Percentiles rank a stretch among this genome's conserved stretches.
phyloP scores from a whole-genome alignment of 2,329 filamentous ascomycete genomes.

The Spiromastix sp. region DNA sequence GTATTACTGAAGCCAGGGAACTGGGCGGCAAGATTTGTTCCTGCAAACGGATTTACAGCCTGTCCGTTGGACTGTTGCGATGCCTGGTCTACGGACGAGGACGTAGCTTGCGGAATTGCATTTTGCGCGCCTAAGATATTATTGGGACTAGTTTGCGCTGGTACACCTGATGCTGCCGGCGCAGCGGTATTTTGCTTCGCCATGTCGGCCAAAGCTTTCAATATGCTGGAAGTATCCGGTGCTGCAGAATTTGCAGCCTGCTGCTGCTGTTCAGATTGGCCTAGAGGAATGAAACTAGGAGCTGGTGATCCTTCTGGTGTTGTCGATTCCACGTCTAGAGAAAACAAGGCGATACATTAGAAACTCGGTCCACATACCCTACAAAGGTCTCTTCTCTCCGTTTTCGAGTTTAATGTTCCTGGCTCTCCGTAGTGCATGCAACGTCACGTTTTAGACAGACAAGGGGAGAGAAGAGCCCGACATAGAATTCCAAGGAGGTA shows the following conservation, averaged over 20 bases:
- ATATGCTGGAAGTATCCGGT: slow-evolving; percentile 54
- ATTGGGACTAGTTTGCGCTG: slow-evolving; percentile 33
- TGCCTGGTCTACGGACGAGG: slow-evolving; percentile 36
- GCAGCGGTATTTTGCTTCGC: slow-evolving; percentile 59
- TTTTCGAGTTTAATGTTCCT: not conserved
- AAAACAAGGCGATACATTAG: slow-evolving; percentile 17
- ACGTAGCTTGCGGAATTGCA: slow-evolving; percentile 28
- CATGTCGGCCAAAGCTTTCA: slow-evolving; percentile 71
- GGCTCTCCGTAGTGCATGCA: not conserved
- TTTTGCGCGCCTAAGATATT: slow-evolving; percentile 41
- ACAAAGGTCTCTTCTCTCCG: slow-evolving; percentile 4
- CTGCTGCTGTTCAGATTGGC: slow-evolving; percentile 16
- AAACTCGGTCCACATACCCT: slow-evolving; percentile 12
- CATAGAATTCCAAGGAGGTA: slow-evolving; percentile 15
- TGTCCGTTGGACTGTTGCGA: slow-evolving; percentile 35
- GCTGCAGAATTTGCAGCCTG: slow-evolving; percentile 23
- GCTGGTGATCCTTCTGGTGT: slow-evolving; percentile 52
- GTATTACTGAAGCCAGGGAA: slow-evolving; percentile 37
- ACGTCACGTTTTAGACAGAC: not conserved
- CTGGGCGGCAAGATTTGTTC: slow-evolving; percentile 38
- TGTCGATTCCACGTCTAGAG: slow-evolving; percentile 53
- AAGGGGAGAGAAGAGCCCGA: slow-evolving; percentile 1
- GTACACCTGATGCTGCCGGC: slow-evolving; percentile 25
- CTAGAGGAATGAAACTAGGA: slow-evolving; percentile 32
- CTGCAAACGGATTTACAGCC: slow-evolving; percentile 49